Base-by-base conservation (phyloP, 2,329 filamentous ascomycete genomes). In the Parastagonospora nodorum region DNA sequence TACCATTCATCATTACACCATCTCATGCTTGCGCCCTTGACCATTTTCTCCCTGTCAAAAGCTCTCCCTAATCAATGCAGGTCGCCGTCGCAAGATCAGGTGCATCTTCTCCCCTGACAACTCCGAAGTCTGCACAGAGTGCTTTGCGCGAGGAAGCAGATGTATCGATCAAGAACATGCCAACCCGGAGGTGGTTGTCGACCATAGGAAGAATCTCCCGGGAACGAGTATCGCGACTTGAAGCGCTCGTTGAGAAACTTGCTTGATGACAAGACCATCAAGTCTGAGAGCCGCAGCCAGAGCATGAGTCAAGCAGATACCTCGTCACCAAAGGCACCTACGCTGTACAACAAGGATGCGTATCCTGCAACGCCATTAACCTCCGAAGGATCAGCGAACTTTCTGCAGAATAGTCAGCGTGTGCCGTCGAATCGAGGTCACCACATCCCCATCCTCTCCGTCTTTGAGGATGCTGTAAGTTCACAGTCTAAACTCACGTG, bases 51-150 rank as follows among this genome's bases (percentile, higher is more conserved):
- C 16, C 19, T 19, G 36, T 30, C 19, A 45, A 11, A 40, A 19
- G 19, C 36, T 15, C 8, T 24, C 31, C 60, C 69, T 73, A 54
- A 74, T 58, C 14, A 40, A 19, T 36, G 30, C 44, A 73, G 81
- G 80, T 50, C 75, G 78, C 35, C 75, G 79, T 32, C 76, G 79
- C 43, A 82, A 81, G 65, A 78, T 80, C 27, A 73, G 75, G 45
- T 82, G 80, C 63, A 75, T 78, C 44, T 79, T 73, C 48, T 66
- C 68, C 24, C 52, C 67, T n/a, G 71, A 72, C 32, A 74, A 71
- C 42, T 68, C 71, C 10, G 63, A 71, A 19, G 63, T 72, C 44
- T 81, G 78, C 60, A 74, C 73, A 28, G 76, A 75, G 57, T 82
- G 80, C 65, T 73, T 72, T 42, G 65, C 75, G 30, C 76, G 79